Conservation (phyloP, 352 stramenopile genomes). For the Phytophthora chlamydospora region DNA sequence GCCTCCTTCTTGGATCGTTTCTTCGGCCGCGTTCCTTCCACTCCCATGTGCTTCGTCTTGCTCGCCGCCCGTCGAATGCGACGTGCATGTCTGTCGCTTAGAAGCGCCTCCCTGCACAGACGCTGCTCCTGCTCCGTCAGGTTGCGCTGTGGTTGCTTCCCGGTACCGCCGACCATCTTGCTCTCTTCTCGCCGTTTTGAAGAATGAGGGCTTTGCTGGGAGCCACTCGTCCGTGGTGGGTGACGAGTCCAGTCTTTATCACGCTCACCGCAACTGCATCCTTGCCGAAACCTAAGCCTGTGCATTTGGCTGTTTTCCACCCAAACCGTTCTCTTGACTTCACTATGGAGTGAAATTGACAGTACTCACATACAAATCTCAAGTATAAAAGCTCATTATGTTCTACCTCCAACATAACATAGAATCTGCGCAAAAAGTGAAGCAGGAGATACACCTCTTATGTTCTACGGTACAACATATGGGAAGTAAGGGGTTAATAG, state of each 20-base stretch:
- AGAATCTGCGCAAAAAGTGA: slow-evolving; percentile 11
- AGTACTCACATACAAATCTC: slow-evolving; percentile 7
- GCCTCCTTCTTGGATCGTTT: neutral
- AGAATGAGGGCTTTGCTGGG: neutral
- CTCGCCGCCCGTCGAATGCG: neutral
- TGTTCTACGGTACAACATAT: slow-evolving; percentile 21
- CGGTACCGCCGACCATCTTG: neutral
- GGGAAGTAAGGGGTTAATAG: slow-evolving; percentile 21
- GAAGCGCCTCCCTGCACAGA: neutral
- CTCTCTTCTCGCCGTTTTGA: neutral
- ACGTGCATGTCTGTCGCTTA: neutral
- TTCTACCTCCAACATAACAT: slow-evolving; percentile 11
- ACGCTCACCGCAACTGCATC: neutral
- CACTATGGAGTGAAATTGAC: slow-evolving; percentile 1
- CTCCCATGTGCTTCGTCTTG: neutral
- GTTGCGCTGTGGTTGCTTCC: neutral
- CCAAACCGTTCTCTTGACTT: neutral
- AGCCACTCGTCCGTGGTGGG: too few species aligned
- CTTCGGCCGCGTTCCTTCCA: neutral
- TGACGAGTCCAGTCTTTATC: neutral
- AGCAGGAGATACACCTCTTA: slow-evolving; percentile 14
- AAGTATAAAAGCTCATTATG: slow-evolving; percentile 8
- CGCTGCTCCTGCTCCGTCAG: neutral
- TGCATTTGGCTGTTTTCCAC: neutral
- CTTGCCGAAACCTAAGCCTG: neutral